Evolutionary conservation across 2,329 filamentous ascomycete genomes (phyloP), one percentile per base, ranked within the genome.

Genomic region (Colletotrichum musae): DNA sequence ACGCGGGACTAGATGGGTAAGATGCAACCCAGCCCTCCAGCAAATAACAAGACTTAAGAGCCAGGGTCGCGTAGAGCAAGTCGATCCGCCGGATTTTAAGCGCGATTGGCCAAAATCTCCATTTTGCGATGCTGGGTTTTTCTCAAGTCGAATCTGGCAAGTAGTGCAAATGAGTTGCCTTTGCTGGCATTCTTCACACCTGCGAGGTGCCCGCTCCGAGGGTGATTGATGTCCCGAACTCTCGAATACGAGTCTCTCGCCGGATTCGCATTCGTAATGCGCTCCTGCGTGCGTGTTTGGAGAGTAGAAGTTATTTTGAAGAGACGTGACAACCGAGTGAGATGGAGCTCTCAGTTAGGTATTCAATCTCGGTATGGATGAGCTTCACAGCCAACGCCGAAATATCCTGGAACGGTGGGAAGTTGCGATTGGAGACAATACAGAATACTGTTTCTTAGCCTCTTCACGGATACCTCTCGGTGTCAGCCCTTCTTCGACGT

Each of bases 41-140:
- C 28, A 60, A 53, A 24, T 2, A 24, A 15, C 24, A 53, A 36
- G 24, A n/a, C 24, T 53, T 56, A 28, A 61, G 56, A 53, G 10
- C 13, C 36, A 24, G 36, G 43, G 58, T 50, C 5, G 50, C 7
- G 41, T 62, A 28, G 43, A 67, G 51, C 32, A 10, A 56, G n/a
- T 6, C 32, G 12, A 24, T 21, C 21, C 13, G 4, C 5, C 7
- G 32, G 45, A 10, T 18, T 15, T 6, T 1, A 13, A 43, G 15
- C 41, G 41, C 24, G 56, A 41, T 15, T 58, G 41, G 12, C 24
- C 16, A 43, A 50, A 18, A 39, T 59, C 24, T 24, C 6, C 41
- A n/a, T 15, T 43, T 15, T 36, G 7, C 32, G 32, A 36, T 36
- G 32, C 32, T 10, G 32, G 32, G 28, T 32, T 6, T 36, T 10